A percentile compares a stretch with the other conserved stretches of the same genome.
These are phyloP conservation scores for Ganoderma sp. DNA, from an alignment of 1,284 basidiomycete genomes.

Conservation along the genomic window DNA sequence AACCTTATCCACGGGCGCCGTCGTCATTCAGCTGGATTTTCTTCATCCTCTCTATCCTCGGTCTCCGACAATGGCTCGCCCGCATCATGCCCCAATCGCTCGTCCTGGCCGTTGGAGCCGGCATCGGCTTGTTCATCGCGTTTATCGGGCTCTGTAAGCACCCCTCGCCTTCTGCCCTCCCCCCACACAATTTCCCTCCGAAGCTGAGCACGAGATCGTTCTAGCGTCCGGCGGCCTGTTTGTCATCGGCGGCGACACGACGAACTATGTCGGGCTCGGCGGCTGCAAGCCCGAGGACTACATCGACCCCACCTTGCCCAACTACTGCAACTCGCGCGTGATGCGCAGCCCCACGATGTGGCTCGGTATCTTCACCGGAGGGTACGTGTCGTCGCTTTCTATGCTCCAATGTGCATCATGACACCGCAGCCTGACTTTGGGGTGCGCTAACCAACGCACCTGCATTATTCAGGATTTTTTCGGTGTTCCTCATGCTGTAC, in stretches of 20 bases:
- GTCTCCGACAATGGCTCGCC: constrained; percentile 90
- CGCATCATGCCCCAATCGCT: constrained; percentile 89
- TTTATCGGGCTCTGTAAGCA: constrained; percentile 70
- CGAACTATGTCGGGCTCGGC: constrained; percentile 80
- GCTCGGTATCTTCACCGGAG: constrained; percentile 89
- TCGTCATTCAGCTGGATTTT: constrained; percentile 74
- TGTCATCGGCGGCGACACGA: constrained; percentile 77
- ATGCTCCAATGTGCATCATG: constrained; percentile 1
- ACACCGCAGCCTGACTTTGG: not conserved
- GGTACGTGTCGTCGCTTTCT: constrained; percentile 50
- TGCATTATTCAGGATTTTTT: constrained; percentile 60
- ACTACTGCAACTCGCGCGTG: constrained; percentile 73
- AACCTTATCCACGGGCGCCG: not conserved
- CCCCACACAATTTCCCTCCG: constrained; percentile 2
- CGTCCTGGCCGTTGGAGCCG: constrained; percentile 83
- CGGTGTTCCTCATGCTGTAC: constrained; percentile 83
- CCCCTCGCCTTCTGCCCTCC: constrained; percentile 11
- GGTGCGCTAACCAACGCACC: not conserved
- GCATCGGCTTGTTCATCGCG: constrained; percentile 88
- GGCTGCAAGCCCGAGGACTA: constrained; percentile 68
- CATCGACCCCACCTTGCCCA: constrained; percentile 47
- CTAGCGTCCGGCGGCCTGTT: constrained; percentile 70
- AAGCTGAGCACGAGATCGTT: not conserved
- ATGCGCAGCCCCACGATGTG: constrained; percentile 81
- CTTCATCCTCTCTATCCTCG: constrained; percentile 80